phyloP scores from a whole-genome alignment of 441 rosid species.

The Populus trichocarpa region DNA sequence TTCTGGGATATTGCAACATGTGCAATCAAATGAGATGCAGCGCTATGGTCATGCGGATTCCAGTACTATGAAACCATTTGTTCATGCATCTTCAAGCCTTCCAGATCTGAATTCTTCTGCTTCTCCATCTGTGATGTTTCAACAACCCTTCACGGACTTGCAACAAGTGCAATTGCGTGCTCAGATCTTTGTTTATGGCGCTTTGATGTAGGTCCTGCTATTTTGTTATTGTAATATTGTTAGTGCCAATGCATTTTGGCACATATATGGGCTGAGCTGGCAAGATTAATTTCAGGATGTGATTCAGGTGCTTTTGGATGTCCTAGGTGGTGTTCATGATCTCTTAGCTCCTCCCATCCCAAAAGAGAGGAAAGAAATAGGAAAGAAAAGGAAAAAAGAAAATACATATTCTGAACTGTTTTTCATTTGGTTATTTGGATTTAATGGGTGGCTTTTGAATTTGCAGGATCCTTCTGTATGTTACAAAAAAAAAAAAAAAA shows the following conservation, averaged over 20 bases:
- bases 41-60: conserved; percentile 44
- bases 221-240: neutral
- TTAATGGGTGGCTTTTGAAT: neutral
- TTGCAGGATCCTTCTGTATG: neutral
- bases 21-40: conserved; percentile 60
- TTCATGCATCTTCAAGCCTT: conserved; percentile 52
- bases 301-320: conserved; percentile 1
- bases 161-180: conserved; percentile 99
- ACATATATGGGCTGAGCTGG: neutral
- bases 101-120: conserved; percentile 73
- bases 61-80: conserved; percentile 43
- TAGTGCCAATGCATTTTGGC: neutral
- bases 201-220: conserved; percentile 69
- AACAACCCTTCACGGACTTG: conserved; percentile 90
- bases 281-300: neutral
- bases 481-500: neutral
- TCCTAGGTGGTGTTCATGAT: neutral
- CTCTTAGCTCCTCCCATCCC: neutral
- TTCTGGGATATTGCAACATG: conserved; percentile 43
- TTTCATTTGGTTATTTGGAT: neutral
- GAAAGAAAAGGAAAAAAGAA: neutral
- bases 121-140: conserved; percentile 54
- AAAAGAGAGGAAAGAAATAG: neutral
- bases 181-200: conserved; percentile 98
- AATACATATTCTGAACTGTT: neutral